phyloP scores from a whole-genome alignment of 495 filamentous ascomycete species.

The Ascodesmis nigricans region DNA sequence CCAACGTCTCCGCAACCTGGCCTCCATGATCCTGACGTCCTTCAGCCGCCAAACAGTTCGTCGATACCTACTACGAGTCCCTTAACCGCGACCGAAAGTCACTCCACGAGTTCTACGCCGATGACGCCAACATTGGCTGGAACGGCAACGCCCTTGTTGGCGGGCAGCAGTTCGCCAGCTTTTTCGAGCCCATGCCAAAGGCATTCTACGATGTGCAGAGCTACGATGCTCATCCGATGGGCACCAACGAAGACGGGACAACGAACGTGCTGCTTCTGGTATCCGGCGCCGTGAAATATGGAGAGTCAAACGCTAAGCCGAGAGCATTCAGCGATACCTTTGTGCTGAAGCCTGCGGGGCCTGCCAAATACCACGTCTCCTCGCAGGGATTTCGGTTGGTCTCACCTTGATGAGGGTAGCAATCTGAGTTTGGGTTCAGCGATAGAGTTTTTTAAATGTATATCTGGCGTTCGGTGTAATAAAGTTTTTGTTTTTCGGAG shows the following conservation, averaged over 20 bases:
- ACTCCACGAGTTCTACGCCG: slow-evolving; percentile 36
- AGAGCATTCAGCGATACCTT: slow-evolving; percentile 47
- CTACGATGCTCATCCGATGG: slow-evolving; percentile 45
- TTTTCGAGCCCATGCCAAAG: slow-evolving; percentile 40
- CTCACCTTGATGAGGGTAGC: no score
- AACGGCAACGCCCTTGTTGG: slow-evolving; percentile 40
- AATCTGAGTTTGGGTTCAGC: no score
- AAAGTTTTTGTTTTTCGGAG: no score
- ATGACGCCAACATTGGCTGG: slow-evolving; percentile 34
- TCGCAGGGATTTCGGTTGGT: no score
- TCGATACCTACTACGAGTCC: slow-evolving; percentile 33
- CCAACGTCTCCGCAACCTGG: no score
- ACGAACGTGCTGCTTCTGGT: slow-evolving; percentile 38
- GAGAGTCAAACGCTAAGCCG: slow-evolving; percentile 27
- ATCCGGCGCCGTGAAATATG: slow-evolving; percentile 38
- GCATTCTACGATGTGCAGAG: slow-evolving; percentile 39
- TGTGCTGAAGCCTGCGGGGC: no score
- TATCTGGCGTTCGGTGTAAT: no score
- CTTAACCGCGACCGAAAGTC: slow-evolving; percentile 32
- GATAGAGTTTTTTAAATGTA: no score
- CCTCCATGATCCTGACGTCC: background rate
- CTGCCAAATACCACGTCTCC: no score
- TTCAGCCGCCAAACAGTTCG: slow-evolving; percentile 27
- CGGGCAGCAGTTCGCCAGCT: slow-evolving; percentile 33
- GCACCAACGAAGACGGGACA: slow-evolving; percentile 24